Evolutionary conservation across 768 basidiomycete genomes (phyloP), one percentile per base, ranked within the genome.

Genomic region (Xanthoconium purpureum): DNA sequence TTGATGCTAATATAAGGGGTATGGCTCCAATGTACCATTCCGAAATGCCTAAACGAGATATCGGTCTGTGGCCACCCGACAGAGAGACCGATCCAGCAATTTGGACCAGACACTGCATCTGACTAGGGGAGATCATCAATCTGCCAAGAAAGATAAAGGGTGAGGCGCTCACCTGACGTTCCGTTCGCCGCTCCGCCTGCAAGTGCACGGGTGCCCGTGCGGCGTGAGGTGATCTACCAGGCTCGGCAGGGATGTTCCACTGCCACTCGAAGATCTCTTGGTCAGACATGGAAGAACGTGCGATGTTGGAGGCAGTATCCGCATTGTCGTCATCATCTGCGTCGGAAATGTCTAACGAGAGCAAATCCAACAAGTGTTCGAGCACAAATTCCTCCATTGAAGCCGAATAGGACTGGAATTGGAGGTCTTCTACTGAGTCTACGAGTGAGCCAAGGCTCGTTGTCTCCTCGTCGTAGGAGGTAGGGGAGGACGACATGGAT

Each of bases 31-130:
- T 30, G 24, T 5, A 56, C 37, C 59, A 62, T 56, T 36, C 59
- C 47, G 33, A 61, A 56, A n/a, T 18, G 33, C 47, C 39, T 49
- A 2, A 57, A 38, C 35, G 35, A 46, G 30, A 43, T 11, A 15
- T 37, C 40, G 12, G 14, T 17, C 43, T 37, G 33, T 10, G 60
- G 55, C 39, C 44, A 52, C 7, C 47, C 60, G 11, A 53, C 39
- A 1, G 55, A 57, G 39, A 61, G 55, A 40, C 39, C 20, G 24
- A 50, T 53, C 50, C 55, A 61, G 6, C 45, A 55, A 29, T 35
- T 12, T 10, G 48, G 50, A 7, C n/a, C 20, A 32, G 37, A 18
- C 5, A 17, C 28, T 20, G 24, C 35, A 33, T 28, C 33, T 8
- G 3, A 33, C 48, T 52, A 28, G 9, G 12, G 33, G 38, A 33